phyloP scores from a whole-genome alignment of 2,329 filamentous ascomycete genomes.

The Pyrenochaeta sp. region DNA sequence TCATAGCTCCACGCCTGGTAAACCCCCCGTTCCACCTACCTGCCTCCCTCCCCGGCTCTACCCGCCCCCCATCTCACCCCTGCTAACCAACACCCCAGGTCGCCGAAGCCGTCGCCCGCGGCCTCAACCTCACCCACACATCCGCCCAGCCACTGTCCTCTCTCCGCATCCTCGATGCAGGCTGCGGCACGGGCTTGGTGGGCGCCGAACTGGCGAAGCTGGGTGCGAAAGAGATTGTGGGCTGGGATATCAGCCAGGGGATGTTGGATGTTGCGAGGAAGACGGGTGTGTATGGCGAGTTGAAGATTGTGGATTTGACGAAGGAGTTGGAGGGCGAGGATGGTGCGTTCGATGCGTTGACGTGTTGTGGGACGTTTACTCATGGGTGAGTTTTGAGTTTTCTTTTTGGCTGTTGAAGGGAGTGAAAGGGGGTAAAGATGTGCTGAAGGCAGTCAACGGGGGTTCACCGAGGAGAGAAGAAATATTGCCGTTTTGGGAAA shows the following conservation, averaged over 20 bases:
- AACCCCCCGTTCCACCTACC: neutral
- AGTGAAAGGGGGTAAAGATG: no score
- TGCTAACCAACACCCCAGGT: neutral
- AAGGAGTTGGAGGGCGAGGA: slow-evolving; percentile 50
- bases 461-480: no score
- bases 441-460: no score
- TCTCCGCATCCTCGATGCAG: slow-evolving; percentile 59
- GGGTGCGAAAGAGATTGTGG: slow-evolving; percentile 58
- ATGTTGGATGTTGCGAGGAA: slow-evolving; percentile 63
- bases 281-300: slow-evolving; percentile 56
- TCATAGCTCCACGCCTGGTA: slow-evolving; percentile 52
- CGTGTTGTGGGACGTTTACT: slow-evolving; percentile 64
- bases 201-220: slow-evolving; percentile 56
- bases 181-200: slow-evolving; percentile 65
- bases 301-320: slow-evolving; percentile 58
- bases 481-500: no score
- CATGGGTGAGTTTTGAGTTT: no score
- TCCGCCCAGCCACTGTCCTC: slow-evolving; percentile 19
- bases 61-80: no score
- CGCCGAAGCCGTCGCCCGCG: slow-evolving; percentile 29
- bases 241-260: slow-evolving; percentile 60
- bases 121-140: slow-evolving; percentile 23
- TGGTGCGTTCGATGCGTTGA: slow-evolving; percentile 58
- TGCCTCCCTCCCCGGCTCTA: no score
- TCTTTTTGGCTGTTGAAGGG: no score